Evolutionary conservation across 306 rosid species (phyloP), one percentile per base, ranked within the genome.

Genomic region (Cucurbita moschata): DNA sequence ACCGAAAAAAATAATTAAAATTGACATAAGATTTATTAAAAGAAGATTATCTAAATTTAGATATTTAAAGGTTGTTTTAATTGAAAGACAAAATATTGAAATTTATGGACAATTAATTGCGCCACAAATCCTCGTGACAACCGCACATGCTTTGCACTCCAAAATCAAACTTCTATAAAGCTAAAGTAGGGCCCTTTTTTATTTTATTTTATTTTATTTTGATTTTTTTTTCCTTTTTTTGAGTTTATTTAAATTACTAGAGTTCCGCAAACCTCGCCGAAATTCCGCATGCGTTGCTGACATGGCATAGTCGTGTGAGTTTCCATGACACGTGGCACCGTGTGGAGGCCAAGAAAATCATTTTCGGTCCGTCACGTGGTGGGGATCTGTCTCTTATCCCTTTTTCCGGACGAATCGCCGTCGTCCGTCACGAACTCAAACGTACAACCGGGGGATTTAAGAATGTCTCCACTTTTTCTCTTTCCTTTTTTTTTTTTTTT

Each of bases 101-200:
- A 2, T 42, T 57, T 5, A 43, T 10, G 52, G 2, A 23, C 52
- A 13, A 57, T 74, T 40, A 44, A 74, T 74, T 58, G 56, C 55
- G 62, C 68, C 16, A 58, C 13, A 74, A 23, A 47, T 59, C 69
- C 43, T 57, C 39, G 68, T 74, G 67, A 58, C 77, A 57, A 35
- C 57, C 64, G 69, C 77, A 74, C 77, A 74, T 74, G 77, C 77
- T 74, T 74, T 55, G 76, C 76, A 55, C 76, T 72, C 66, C 65
- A 72, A 54, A 72, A 72, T 72, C 77, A 58, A 57, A 74, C 59
- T 39, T 56, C 56, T 10, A 65, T 62, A 51, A 72, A 52, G 47
- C 6, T 37, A 72, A 53, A 5, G 77, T 47, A 69, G 40, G 55
- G 6, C 56, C 38, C 23, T 67, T 67, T 44, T 26, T 18, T 11